Conservation (phyloP, 768 basidiomycete species). For the Filobasidium wieringae region DNA sequence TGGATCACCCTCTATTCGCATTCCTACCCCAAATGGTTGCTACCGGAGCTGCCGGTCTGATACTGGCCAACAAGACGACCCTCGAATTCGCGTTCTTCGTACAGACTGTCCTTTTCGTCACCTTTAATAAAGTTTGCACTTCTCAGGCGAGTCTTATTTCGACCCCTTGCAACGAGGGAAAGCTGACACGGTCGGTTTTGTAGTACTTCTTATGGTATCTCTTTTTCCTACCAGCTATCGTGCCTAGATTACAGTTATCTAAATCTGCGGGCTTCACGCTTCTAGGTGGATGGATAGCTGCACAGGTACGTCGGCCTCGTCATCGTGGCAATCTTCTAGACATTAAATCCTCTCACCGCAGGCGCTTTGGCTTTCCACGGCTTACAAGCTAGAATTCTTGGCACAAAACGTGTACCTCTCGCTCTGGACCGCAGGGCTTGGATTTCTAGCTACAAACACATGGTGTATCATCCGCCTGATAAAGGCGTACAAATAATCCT, state of each 20-base stretch:
- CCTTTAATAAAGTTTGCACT: slow-evolving; percentile 97
- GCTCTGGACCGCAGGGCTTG: slow-evolving; percentile 66
- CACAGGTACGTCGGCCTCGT: slow-evolving; percentile 47
- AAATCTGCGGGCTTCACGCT: slow-evolving; percentile 42
- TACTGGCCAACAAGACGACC: slow-evolving; percentile 48
- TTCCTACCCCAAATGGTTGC: slow-evolving; percentile 74
- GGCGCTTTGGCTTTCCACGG: slow-evolving; percentile 79
- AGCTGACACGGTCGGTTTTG: neutral
- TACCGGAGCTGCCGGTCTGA: slow-evolving; percentile 58
- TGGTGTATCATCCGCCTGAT: slow-evolving; percentile 67
- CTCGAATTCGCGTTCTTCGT: slow-evolving; percentile 76
- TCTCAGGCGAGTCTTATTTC: slow-evolving; percentile 56
- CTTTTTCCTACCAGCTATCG: slow-evolving; percentile 68
- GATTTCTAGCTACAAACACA: slow-evolving; percentile 62
- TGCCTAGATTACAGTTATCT: slow-evolving; percentile 55
- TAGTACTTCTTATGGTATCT: slow-evolving; percentile 98
- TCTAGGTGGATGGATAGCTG: slow-evolving; percentile 56
- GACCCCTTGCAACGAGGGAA: neutral
- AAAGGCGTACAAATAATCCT: slow-evolving; percentile 17
- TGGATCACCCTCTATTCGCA: slow-evolving; percentile 55
- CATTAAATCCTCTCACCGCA: slow-evolving; percentile 33
- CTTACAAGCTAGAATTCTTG: slow-evolving; percentile 80
- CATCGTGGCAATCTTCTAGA: neutral
- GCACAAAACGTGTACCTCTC: slow-evolving; percentile 59
- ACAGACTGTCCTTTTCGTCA: slow-evolving; percentile 80